These are phyloP conservation scores for Stentor coeruleus DNA, from an alignment of 73 alveolate species.

Conservation along the genomic window DNA sequence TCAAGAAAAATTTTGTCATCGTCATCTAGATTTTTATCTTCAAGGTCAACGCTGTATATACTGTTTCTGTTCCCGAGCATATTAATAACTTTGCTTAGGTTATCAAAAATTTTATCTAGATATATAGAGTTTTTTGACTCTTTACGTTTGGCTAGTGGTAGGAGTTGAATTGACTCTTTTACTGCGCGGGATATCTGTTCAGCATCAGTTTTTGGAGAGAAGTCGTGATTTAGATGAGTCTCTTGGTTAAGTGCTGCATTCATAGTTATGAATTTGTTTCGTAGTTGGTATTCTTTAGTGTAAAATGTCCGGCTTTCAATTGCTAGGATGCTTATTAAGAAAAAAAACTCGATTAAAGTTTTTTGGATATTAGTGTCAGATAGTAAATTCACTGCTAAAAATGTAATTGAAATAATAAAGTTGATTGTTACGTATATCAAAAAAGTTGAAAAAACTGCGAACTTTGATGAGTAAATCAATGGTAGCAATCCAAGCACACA, in stretches of 20 bases:
- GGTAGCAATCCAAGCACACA: not conserved
- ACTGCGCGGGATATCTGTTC: not conserved
- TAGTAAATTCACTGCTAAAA: no score
- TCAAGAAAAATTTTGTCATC: not conserved
- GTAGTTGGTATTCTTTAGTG: not conserved
- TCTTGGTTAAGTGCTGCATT: not conserved
- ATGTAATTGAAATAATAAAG: not conserved
- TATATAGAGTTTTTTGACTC: no score
- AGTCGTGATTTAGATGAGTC: not conserved
- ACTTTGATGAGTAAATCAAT: not conserved
- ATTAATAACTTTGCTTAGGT: not conserved
- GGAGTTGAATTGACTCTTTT: not conserved
- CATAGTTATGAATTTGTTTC: not conserved
- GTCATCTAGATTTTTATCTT: not conserved
- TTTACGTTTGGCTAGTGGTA: not conserved
- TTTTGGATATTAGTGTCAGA: not conserved
- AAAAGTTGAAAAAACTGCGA: not conserved
- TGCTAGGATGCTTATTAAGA: no score
- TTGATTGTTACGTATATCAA: not conserved
- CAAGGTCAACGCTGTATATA: not conserved
- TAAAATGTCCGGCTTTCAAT: not conserved
- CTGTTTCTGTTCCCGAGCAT: not conserved
- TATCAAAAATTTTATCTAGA: not conserved
- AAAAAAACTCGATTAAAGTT: not conserved
- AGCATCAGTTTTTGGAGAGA: not conserved